These are phyloP conservation scores for Halenospora varia DNA, from an alignment of 495 filamentous ascomycete species.

Conservation along the genomic window DNA sequence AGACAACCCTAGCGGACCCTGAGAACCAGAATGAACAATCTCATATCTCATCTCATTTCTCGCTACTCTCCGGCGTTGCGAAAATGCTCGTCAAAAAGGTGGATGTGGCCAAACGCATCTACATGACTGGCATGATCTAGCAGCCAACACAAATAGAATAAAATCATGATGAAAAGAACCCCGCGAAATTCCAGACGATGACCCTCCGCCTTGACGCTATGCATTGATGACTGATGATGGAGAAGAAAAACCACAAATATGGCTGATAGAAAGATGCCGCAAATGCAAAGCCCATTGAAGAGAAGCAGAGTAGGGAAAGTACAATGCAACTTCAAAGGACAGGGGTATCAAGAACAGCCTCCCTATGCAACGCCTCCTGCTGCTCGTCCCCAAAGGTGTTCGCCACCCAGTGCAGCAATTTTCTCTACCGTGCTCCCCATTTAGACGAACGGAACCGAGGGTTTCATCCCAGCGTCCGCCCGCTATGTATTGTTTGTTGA, in stretches of 20 bases:
- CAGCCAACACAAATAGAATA: slow-evolving; percentile 14
- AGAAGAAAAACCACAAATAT: slow-evolving; percentile 28
- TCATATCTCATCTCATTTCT: slow-evolving; percentile 1
- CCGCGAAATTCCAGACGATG: slow-evolving; percentile 15
- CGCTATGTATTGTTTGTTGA: slow-evolving; percentile 46
- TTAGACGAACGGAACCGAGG: background rate
- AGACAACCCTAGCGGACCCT: too few relatives aligned
- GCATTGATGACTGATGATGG: slow-evolving; percentile 21
- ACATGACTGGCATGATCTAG: slow-evolving; percentile 1
- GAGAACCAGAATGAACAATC: background rate
- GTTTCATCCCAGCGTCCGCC: slow-evolving; percentile 41
- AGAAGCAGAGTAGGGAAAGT: slow-evolving; percentile 44
- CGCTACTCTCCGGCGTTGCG: slow-evolving; percentile 13
- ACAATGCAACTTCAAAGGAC: slow-evolving; percentile 33
- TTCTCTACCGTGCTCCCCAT: background rate
- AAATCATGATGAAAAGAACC: slow-evolving; percentile 16
- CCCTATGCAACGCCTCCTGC: slow-evolving; percentile 12
- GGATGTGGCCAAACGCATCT: background rate
- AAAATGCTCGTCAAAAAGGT: slow-evolving; percentile 14
- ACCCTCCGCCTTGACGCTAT: slow-evolving; percentile 24
- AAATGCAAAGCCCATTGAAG: slow-evolving; percentile 28
- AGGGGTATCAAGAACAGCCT: slow-evolving; percentile 25
- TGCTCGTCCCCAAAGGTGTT: background rate
- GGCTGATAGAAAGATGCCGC: slow-evolving; percentile 33
- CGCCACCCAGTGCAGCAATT: background rate